These are phyloP conservation scores for Zygoascus meyerae DNA, from an alignment of 1,139 yeast genomes.

Conservation along the genomic window DNA sequence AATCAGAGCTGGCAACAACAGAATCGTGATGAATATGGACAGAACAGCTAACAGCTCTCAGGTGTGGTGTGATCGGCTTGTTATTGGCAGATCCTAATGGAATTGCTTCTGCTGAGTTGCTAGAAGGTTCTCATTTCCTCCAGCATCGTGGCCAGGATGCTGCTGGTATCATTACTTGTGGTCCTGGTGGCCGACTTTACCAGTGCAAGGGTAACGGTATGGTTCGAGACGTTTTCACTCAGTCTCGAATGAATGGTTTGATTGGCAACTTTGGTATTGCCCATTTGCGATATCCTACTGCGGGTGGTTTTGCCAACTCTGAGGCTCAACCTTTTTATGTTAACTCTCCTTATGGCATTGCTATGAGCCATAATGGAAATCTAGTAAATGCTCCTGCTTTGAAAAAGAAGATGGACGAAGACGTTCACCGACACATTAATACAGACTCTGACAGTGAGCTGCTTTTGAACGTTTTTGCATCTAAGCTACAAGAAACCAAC, in stretches of 20 bases:
- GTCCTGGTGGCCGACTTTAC: conserved; percentile 84
- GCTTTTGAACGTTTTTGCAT: conserved; percentile 80
- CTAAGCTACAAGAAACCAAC: conserved; percentile 85
- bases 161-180: conserved; percentile 98
- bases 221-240: conserved; percentile 96
- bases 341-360: conserved; percentile 91
- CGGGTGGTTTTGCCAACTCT: conserved; percentile 94
- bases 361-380: conserved; percentile 90
- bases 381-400: conserved; percentile 80
- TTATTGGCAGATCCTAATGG: conserved; percentile 70
- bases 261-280: conserved; percentile 95
- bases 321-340: conserved; percentile 99
- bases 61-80: conserved; percentile 94
- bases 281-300: conserved; percentile 94
- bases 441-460: conserved; percentile 96
- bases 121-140: conserved; percentile 87
- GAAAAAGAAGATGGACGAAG: conserved; percentile 77
- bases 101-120: conserved; percentile 79
- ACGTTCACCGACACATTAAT: conserved; percentile 93
- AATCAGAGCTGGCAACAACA: too few species aligned
- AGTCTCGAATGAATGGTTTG: conserved; percentile 65
- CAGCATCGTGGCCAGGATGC: conserved; percentile 99
- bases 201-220: conserved; percentile 99
- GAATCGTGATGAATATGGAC: too few species aligned
- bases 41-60: conserved; percentile 7